Conservation (phyloP, 2,329 filamentous ascomycete genomes). For the Stachybotrys chartarum region DNA sequence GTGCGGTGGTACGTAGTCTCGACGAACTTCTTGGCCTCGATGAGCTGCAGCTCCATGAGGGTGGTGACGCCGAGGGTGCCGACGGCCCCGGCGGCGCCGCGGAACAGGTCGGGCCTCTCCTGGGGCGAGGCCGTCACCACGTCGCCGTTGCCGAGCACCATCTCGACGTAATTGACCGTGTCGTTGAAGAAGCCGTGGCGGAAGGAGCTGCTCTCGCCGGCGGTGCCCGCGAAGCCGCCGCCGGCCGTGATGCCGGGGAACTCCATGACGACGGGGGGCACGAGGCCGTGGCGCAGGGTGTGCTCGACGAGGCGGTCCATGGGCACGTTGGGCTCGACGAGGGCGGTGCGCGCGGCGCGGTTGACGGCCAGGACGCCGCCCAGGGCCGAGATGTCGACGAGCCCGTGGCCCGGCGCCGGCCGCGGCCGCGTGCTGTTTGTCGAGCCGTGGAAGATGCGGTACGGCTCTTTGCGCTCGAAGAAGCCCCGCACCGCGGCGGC, state of each 20-base stretch:
- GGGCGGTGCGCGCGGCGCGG: slow-evolving; percentile 42
- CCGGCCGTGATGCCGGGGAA: slow-evolving; percentile 71
- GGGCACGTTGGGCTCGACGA: slow-evolving; percentile 69
- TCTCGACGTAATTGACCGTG: slow-evolving; percentile 56
- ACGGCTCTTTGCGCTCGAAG: slow-evolving; percentile 46
- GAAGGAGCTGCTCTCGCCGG: slow-evolving; percentile 65
- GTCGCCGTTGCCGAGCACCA: slow-evolving; percentile 61
- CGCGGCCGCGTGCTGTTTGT: slow-evolving; percentile 64
- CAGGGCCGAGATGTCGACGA: slow-evolving; percentile 59
- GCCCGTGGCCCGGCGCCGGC: slow-evolving; percentile 18
- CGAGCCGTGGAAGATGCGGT: slow-evolving; percentile 70
- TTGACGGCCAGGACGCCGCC: slow-evolving; percentile 59
- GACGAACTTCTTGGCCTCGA: slow-evolving; percentile 54
- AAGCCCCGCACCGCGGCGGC: slow-evolving; percentile 39
- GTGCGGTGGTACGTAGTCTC: slow-evolving; percentile 54
- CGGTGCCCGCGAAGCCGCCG: slow-evolving; percentile 63
- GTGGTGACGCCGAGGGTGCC: slow-evolving; percentile 64
- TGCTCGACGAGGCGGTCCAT: slow-evolving; percentile 65
- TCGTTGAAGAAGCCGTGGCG: slow-evolving; percentile 65
- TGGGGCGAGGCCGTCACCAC: slow-evolving; percentile 44
- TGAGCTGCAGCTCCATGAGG: slow-evolving; percentile 55
- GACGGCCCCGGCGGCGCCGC: slow-evolving; percentile 58
- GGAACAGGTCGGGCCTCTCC: slow-evolving; percentile 50
- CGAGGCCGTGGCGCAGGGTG: slow-evolving; percentile 56
- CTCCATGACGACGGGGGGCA: slow-evolving; percentile 69